Evolutionary conservation across 176 grass and related monocot species (phyloP).

Genomic region (Puccinellia tenuiflora): DNA sequence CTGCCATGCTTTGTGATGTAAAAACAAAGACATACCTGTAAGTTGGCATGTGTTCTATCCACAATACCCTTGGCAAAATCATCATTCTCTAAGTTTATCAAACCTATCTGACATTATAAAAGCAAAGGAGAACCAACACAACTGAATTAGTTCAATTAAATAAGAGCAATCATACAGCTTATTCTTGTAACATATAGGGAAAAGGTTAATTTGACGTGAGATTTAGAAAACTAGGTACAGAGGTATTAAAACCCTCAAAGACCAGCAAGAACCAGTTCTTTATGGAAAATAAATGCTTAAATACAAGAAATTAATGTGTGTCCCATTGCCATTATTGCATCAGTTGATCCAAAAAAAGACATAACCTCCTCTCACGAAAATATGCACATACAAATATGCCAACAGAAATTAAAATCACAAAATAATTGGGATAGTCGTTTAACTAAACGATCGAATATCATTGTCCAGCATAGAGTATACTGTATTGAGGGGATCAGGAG

Average conservation of each 20-base stretch:
- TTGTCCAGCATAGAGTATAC: not conserved
- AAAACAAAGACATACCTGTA: conserved; percentile 53
- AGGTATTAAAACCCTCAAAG: not conserved
- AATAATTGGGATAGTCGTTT: not conserved
- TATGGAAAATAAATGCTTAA: not conserved
- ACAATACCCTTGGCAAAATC: conserved; percentile 73
- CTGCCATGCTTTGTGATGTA: not conserved
- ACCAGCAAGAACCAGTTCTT: not conserved
- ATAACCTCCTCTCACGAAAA: conserved; percentile 4
- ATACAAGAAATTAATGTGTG: not conserved
- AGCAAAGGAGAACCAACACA: conserved; percentile 14
- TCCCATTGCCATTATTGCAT: not conserved
- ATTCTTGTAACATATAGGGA: not conserved
- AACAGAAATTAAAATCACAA: not conserved
- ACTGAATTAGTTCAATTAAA: conserved; percentile 15
- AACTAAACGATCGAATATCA: not conserved
- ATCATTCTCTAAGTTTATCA: conserved; percentile 98
- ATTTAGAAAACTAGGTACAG: not conserved
- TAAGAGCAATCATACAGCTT: conserved; percentile 1
- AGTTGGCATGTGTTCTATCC: conserved; percentile 49
- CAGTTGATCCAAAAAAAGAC: conserved; percentile 4
- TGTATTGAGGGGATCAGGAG: not conserved
- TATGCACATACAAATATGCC: not conserved
- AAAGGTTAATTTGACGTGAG: not conserved
- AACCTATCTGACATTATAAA: conserved; percentile 55